Evolutionary conservation across 2,329 filamentous ascomycete genomes (phyloP).

Genomic region (Cladosporium halotolerans): DNA sequence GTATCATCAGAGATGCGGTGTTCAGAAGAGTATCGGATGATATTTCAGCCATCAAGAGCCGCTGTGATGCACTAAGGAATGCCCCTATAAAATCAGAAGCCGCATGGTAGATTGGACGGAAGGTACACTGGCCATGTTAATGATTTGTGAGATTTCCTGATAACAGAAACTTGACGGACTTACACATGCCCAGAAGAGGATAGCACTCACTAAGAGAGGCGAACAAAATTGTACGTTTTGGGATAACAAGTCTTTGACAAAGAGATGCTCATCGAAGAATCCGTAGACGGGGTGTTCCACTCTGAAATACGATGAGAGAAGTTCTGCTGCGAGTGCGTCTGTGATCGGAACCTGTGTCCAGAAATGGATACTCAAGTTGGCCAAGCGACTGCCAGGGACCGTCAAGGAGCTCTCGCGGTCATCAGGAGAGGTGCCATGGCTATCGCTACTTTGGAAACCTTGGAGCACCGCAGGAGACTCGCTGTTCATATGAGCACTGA

Average conservation of each 20-base stretch:
- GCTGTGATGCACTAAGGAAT: not conserved
- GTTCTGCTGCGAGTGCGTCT: too few relatives aligned
- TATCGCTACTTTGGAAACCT: too few relatives aligned
- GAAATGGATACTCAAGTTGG: too few relatives aligned
- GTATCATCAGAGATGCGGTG: not conserved
- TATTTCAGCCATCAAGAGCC: not conserved
- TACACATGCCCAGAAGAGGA: conserved; percentile 1
- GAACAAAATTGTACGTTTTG: not conserved
- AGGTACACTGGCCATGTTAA: not conserved
- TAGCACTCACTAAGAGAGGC: not conserved
- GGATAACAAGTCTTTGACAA: not conserved
- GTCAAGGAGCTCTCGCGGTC: too few relatives aligned
- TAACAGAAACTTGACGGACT: not conserved
- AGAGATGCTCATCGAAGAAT: too few relatives aligned
- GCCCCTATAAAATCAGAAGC: not conserved
- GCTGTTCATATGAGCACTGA: too few relatives aligned
- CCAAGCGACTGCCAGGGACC: too few relatives aligned
- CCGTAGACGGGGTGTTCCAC: too few relatives aligned
- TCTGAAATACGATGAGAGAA: too few relatives aligned
- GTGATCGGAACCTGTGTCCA: too few relatives aligned
- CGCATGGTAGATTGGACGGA: not conserved
- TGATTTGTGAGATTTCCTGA: not conserved
- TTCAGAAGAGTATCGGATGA: not conserved
- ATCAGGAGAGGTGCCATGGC: too few relatives aligned
- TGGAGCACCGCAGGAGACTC: too few relatives aligned